Evolutionary conservation across 371 early-diverging fungal genomes (phyloP), one percentile per base, ranked within the genome.

Genomic region (Rhizopus sp.): DNA sequence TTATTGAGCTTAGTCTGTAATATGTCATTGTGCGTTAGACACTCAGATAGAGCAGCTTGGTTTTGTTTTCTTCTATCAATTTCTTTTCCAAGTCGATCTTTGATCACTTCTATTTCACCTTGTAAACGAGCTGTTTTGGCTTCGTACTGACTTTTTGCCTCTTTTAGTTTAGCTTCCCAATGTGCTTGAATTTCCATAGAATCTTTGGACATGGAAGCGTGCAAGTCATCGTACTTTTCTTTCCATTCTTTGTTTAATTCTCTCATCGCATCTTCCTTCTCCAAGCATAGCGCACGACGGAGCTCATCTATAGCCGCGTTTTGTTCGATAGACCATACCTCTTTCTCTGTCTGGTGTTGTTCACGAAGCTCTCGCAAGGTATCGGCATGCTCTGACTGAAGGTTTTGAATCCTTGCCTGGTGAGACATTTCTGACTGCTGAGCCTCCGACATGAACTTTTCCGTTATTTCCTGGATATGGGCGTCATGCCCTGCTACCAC

Each of bases 171-270:
- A 4, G 31, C 32, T 40, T 72, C 67, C 77, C 77, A 76, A 39
- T 73, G 66, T 3, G 55, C 23, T 46, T 76, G 77, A 6, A 69
- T 64, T 4, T 53, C 64, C 12, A 54, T 57, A 1, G 69, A 58
- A 59, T 76, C 77, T 40, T 72, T 68, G 16, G 73, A 72, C 69
- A 76, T 68, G 29, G 66, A 64, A 0, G 71, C 60, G 29, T 61
- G 41, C 4, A 73, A 33, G 50, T 76, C 77, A 10, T 66, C 60
- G 17, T 56, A 17, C 40, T 70, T 72, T 8, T 65, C 63, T n/a
- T 54, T 59, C 77, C 77, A 76, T 35, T 58, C 62, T 5, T 49
- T 55, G 4, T 57, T 56, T 30, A 62, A 13, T 29, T 53, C 53
- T 9, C 59, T 23, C n/a, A 62, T 31, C 1, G 58, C 50, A 1